Evolutionary conservation across 2,329 filamentous ascomycete species (phyloP).

Genomic region (Epichloe festucae): DNA sequence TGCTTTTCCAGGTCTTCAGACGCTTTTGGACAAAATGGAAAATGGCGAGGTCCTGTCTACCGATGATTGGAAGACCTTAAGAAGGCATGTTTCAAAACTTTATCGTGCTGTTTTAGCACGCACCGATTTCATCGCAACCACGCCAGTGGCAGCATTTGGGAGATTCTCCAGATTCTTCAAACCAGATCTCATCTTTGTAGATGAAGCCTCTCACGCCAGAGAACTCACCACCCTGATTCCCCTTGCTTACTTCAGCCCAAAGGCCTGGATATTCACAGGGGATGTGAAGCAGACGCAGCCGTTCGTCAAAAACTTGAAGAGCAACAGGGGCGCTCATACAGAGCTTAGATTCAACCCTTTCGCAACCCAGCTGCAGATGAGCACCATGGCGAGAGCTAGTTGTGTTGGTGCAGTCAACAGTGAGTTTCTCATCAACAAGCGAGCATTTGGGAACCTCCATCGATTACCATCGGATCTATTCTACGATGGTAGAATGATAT

Average conservation of each 20-base stretch:
- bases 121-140: slow-evolving; percentile 33
- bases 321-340: slow-evolving; percentile 7
- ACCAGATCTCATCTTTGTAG: slow-evolving; percentile 76
- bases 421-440: slow-evolving; percentile 24
- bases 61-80: slow-evolving; percentile 18
- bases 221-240: slow-evolving; percentile 33
- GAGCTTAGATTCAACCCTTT: slow-evolving; percentile 19
- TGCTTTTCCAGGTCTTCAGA: slow-evolving; percentile 21
- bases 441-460: slow-evolving; percentile 26
- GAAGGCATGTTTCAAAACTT: slow-evolving; percentile 19
- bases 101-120: slow-evolving; percentile 25
- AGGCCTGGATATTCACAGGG: slow-evolving; percentile 32
- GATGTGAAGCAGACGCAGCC: slow-evolving; percentile 32
- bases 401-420: slow-evolving; percentile 18
- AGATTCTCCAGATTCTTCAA: slow-evolving; percentile 44
- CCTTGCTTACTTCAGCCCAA: slow-evolving; percentile 28
- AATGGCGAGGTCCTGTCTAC: slow-evolving; percentile 13
- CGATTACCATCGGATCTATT: slow-evolving; percentile 28
- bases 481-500: slow-evolving; percentile 26
- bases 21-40: slow-evolving; percentile 22
- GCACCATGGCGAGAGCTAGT: slow-evolving; percentile 26
- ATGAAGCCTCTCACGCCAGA: slow-evolving; percentile 44
- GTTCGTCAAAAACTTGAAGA: slow-evolving; percentile 21
- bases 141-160: slow-evolving; percentile 29
- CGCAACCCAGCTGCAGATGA: slow-evolving; percentile 20